phyloP scores from a whole-genome alignment of 2,329 filamentous ascomycete species.

The Coniochaeta sp. region DNA sequence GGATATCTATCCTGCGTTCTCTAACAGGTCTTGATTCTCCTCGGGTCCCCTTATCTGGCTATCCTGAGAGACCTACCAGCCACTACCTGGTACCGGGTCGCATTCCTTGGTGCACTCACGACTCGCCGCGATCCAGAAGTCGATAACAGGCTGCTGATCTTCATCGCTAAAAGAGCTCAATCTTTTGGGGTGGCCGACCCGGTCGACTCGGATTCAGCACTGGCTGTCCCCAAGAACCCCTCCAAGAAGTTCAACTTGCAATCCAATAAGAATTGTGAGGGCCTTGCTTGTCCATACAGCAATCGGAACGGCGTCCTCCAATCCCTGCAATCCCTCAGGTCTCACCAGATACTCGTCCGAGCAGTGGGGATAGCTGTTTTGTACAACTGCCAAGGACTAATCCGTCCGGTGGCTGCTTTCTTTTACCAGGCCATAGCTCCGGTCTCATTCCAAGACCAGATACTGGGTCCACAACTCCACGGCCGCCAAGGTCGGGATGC shows the following conservation, averaged over 20 bases:
- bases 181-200: neutral
- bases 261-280: neutral
- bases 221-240: neutral
- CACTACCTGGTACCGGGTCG: neutral
- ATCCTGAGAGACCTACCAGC: neutral
- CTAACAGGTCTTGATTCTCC: neutral
- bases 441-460: neutral
- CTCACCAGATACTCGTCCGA: neutral
- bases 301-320: neutral
- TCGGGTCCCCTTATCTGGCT: neutral
- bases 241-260: neutral
- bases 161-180: neutral
- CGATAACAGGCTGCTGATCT: neutral
- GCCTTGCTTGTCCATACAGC: neutral
- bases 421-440: neutral
- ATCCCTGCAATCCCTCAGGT: neutral
- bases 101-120: neutral
- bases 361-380: neutral
- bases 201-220: neutral
- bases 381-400: neutral
- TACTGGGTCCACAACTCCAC: neutral
- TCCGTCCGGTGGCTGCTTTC: neutral
- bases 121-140: neutral
- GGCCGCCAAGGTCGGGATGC: constrained; percentile 17
- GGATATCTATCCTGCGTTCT: neutral